Conservation (phyloP, 2,329 filamentous ascomycete genomes). For the Ophiostoma quercus region DNA sequence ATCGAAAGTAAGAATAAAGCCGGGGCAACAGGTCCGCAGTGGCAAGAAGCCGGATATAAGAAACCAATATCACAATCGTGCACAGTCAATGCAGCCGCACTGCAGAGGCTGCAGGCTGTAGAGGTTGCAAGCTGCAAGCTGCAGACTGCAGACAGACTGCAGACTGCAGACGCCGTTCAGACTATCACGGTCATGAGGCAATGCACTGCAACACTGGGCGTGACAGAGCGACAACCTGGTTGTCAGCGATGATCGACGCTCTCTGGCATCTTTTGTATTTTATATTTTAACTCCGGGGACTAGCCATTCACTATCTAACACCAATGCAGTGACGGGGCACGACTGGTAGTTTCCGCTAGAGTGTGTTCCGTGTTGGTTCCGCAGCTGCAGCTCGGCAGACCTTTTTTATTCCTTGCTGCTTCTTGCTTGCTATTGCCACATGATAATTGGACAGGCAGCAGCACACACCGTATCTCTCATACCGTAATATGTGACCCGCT, state of each 20-base stretch:
- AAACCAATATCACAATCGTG: background rate
- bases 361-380: background rate
- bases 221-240: background rate
- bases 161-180: background rate
- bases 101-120: background rate
- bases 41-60: background rate
- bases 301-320: too few species aligned
- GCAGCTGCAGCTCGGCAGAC: constrained; percentile 2
- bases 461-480: background rate
- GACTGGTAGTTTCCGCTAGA: background rate
- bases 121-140: background rate
- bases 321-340: background rate
- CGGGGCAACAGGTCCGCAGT: constrained; percentile 5
- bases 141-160: too few species aligned
- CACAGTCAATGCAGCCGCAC: background rate
- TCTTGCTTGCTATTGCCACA: background rate
- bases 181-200: background rate
- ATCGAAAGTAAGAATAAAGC: background rate
- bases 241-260: background rate
- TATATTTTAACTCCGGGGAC: background rate
- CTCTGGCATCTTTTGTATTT: background rate
- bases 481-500: background rate
- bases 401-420: background rate
- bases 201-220: constrained; percentile 1
- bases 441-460: background rate